Conservation (phyloP, 495 filamentous ascomycete genomes). For the Daldinia concentrica region DNA sequence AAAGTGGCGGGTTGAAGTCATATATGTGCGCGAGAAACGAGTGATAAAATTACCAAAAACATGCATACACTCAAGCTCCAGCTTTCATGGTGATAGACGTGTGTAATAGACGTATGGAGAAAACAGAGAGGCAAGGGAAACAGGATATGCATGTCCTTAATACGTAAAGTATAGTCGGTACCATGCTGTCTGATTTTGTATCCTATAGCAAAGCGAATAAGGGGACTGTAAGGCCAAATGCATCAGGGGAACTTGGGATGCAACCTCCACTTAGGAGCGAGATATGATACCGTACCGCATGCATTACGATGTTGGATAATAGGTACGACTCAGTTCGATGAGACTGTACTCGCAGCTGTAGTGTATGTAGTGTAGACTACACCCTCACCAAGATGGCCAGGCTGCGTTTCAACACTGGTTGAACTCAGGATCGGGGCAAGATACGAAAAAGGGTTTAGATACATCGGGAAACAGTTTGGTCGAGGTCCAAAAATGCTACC, state of each 20-base stretch:
- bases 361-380: background rate
- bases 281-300: conserved; percentile 20
- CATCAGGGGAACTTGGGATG: conserved; percentile 34
- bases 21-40: conserved; percentile 25
- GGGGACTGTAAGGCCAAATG: conserved; percentile 30
- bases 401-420: conserved; percentile 35
- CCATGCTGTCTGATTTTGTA: conserved; percentile 19
- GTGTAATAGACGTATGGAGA: conserved; percentile 31
- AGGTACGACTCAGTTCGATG: conserved; percentile 11
- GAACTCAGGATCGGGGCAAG: conserved; percentile 35
- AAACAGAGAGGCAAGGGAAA: conserved; percentile 35
- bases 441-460: conserved; percentile 39
- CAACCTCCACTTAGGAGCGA: conserved; percentile 34
- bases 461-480: conserved; percentile 29
- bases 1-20: conserved; percentile 21
- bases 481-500: conserved; percentile 39
- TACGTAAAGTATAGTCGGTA: conserved; percentile 36
- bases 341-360: conserved; percentile 8
- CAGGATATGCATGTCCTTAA: conserved; percentile 43
- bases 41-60: conserved; percentile 27
- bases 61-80: conserved; percentile 38
- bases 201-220: conserved; percentile 29
- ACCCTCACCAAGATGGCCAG: background rate
- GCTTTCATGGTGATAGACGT: conserved; percentile 37
- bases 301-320: conserved; percentile 22